Evolutionary conservation across 768 basidiomycete genomes (phyloP), one percentile per base, ranked within the genome.

Genomic region (Vishniacozyma victoriae): DNA sequence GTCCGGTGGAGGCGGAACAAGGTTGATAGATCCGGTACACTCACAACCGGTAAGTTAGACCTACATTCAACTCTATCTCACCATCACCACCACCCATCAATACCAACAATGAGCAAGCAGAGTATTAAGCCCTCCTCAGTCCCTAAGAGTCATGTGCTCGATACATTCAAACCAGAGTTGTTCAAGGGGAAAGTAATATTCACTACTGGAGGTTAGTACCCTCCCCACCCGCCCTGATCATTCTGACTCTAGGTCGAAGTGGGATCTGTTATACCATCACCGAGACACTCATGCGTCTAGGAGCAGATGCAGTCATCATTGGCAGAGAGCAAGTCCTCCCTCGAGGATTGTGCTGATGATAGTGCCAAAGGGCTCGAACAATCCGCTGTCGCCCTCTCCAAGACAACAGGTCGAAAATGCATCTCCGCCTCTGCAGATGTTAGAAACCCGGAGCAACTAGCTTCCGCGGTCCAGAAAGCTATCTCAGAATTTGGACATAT

Each of bases 191-290:
- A 92, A 69, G 87, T 92, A 18, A 67, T 73, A 13, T 73, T 76
- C 73, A 89, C 85, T 73, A 93, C 90, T 0, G 91, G 90, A 29
- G 91, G 89, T 71, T 13, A 41, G 62, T 44, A 2, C 9, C 26
- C 13, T 7, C 16, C 31, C n/a, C 26, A 19, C 11, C 6, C 33
- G 27, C 2, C 9, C 44, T 23, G 26, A 37, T 48, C 19, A 23
- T 13, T 27, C 20, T 3, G 1, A 1, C 18, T 4, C 1, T 35
- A 69, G 70, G 71, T 4, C 49, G 72, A 20, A 87, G 87, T 50
- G 93, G 92, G 14, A 96, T 99, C 73, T 89, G 91, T 75, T 83
- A 84, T 59, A 80, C 75, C 41, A 91, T 93, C 84, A 86, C 85
- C 27, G 81, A 87, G 64, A 79, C 83, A 18, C 76, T 93, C 63